Evolutionary conservation across 2,329 filamentous ascomycete species (phyloP).

Genomic region (Paraphaeosphaeria minitans): DNA sequence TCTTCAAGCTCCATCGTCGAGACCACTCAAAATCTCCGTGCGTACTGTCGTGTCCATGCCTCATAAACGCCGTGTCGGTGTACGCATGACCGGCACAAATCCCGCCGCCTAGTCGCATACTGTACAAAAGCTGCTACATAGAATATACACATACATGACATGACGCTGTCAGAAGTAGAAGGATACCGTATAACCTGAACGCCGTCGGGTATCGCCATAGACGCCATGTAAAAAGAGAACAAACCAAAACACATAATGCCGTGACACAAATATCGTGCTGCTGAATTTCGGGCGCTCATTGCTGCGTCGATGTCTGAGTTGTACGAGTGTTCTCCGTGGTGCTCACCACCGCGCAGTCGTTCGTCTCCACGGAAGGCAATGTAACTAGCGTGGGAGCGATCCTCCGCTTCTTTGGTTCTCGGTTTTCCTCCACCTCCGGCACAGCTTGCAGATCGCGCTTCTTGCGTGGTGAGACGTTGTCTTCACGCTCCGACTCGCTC

Average conservation of each 20-base stretch:
- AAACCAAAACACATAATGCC: slow-evolving; percentile 1
- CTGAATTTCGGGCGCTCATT: slow-evolving; percentile 11
- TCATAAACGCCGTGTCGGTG: background rate
- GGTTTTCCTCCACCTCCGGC: slow-evolving; percentile 41
- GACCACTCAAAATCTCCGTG: background rate
- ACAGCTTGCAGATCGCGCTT: slow-evolving; percentile 47
- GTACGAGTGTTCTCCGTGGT: slow-evolving; percentile 38
- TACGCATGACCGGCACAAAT: background rate
- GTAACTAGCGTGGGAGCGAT: slow-evolving; percentile 54
- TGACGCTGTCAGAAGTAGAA: background rate
- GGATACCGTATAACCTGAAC: slow-evolving; percentile 19
- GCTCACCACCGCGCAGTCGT: slow-evolving; percentile 36
- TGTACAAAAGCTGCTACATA: background rate
- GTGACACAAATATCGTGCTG: background rate
- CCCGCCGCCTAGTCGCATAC: background rate
- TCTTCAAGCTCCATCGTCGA: background rate
- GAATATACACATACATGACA: background rate
- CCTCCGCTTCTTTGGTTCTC: slow-evolving; percentile 51
- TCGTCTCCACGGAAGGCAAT: slow-evolving; percentile 19
- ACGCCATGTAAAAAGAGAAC: slow-evolving; percentile 3
- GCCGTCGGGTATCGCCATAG: slow-evolving; percentile 17
- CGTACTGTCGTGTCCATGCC: background rate
- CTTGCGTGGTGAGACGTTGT: slow-evolving; percentile 30
- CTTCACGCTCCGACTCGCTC: slow-evolving; percentile 44
- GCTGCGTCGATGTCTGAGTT: slow-evolving; percentile 22